Base-by-base conservation (phyloP, 768 basidiomycete species). In the Daedaleopsis sinensis region DNA sequence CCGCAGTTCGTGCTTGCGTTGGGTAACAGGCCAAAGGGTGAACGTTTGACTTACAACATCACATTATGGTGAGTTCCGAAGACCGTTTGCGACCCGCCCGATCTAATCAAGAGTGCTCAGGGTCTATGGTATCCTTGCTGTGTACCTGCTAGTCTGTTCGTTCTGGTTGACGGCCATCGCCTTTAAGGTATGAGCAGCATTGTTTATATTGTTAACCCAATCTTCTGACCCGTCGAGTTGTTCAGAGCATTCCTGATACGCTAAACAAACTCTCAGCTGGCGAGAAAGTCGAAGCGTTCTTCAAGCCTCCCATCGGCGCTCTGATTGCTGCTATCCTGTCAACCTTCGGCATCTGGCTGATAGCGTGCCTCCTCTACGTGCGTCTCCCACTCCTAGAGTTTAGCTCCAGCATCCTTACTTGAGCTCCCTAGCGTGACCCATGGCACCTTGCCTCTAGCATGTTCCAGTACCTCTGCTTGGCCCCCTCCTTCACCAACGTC, bases 391-490 rank as follows among this genome's bases (percentile, higher is more conserved):
- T 15, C 48, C 10, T 27, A 5, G 47, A 32, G 35, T n/a, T 24
- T 43, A 5, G 58, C 35, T 8, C 8, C 3, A 42, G 19, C 58
- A 38, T 2, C 7, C 27, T 32, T 52, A 27, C 35, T 55, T 23
- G 62, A 58, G 71, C 24, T 4, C 47, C n/a, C 52, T 62, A 94
- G 91, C 88, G 93, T 63, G 96, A 98, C 75, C 96, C 96, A 5
- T 98, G 96, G 96, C 96, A 98, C 76, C 90, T 98, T 88, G 88
- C 96, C 76, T 92, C 93, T 24, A 94, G 93, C 67, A 94, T 97
- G 82, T 78, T 89, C 67, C 96, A 96, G 72, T 96, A 96, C 72
- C 78, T 96, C 52, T 88, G 88, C 69, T 75, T 98, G 59, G 96
- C 96, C 12, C 93, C 93, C 1, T 93, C 90, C 67, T 96, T 96